Base-by-base conservation (phyloP, 345 rosid genomes). In the Durio zibethinus region DNA sequence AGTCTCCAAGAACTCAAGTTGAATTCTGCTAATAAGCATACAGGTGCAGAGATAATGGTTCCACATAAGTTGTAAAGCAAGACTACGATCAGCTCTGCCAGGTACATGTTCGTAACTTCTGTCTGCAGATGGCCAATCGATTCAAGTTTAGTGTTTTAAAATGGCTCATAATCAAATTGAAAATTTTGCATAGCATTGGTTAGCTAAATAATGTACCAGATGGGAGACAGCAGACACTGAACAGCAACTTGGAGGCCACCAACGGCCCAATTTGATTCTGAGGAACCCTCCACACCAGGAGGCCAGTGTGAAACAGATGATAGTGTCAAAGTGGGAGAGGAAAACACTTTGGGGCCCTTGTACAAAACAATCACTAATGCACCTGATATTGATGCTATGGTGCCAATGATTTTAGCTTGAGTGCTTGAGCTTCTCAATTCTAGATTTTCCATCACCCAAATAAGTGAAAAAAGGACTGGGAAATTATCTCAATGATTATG, bases 91-190 rank as follows among this genome's bases (percentile, higher is more conserved):
- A 84, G 12, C 74, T 81, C 85, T 69, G 80, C 84, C 53, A 86
- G 89, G 73, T 83, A 89, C n/a, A 77, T 73, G 77, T 79, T 61
- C 88, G 87, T 79, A 60, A 87, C 54, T 47, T 56, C 80, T 20
- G 88, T 62, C 90, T 89, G 77, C 1, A 31, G 73, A 6, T 0
- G 15, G 25, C 8, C 14, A 21, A 70, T 38, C n/a, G 23, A 68
- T 25, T 23, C 23, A 42, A 68, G 16, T 11, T 43, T 23, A 70
- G 10, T 1, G n/a, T n/a, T n/a, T n/a, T n/a, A n/a, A n/a, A n/a
- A n/a, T n/a, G n/a, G n/a, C n/a, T n/a, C n/a, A n/a, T n/a, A n/a
- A n/a, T 62, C 52, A 12, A 47, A 31, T 1, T 7, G n/a, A 5
- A 62, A 62, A 15, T 62, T 61, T 31, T 4, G 1, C 31, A 31